Evolutionary conservation across 2,329 filamentous ascomycete genomes (phyloP), one percentile per base, ranked within the genome.

Genomic region (Cadophora malorum): DNA sequence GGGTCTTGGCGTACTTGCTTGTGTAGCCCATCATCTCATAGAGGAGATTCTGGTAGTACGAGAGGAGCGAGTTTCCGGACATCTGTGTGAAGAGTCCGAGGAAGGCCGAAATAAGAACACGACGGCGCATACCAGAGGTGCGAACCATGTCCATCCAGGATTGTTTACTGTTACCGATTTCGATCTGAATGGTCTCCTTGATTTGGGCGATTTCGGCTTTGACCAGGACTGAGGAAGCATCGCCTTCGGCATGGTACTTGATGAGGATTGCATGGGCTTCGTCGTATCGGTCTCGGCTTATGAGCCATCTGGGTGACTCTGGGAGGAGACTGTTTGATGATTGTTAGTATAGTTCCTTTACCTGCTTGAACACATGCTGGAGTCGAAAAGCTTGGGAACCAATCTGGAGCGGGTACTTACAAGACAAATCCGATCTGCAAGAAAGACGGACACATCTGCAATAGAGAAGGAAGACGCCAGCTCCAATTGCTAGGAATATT

Each of bases 121-220:
- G 83, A 50, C 78, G 78, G 31, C 83, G 81, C 76, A 84, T 85
- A n/a, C 83, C 86, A 0, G 80, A 67, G 0, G 83, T 84, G 58
- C 78, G 78, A 25, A 87, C 69, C 75, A 87, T 79, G 69, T 86
- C 84, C 64, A 78, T 66, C 85, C 86, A 89, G 5, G 82, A 83
- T 68, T 81, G 78, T 67, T 83, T 84, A 3, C 83, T 83, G 58
- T 82, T 77, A 65, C 88, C 84, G 64, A 84, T 78, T 72, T 88
- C 86, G 2, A 86, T 74, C 31, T 81, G 80, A 71, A 88, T 84
- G 0, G 86, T 86, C 8, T 83, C 81, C 63, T 83, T 79, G 72
- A 90, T 90, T 74, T 90, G 85, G 0, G 82, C 83, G 72, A 88
- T 84, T 73, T 90, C 88, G 9, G 85, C 85, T 62, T 83, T 81